Conservation (phyloP, 208 protist genomes). For the Leishmania braziliensis region DNA sequence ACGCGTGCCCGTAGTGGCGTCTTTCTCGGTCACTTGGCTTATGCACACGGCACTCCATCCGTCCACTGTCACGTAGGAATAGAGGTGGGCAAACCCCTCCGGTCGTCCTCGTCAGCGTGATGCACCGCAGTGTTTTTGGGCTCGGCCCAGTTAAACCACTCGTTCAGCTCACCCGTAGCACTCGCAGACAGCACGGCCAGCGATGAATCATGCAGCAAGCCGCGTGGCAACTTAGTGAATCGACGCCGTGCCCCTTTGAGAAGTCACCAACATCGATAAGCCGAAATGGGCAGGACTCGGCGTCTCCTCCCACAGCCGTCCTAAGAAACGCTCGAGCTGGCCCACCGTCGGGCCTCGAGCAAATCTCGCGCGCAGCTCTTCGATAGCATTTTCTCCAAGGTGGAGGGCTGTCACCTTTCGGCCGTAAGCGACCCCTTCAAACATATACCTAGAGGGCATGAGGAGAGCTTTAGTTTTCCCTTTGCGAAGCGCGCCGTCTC, state of each 20-base stretch:
- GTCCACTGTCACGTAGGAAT: background rate
- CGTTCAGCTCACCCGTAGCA: background rate
- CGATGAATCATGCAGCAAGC: too few species aligned
- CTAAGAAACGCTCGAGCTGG: background rate
- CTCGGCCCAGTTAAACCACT: background rate
- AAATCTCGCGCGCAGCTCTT: background rate
- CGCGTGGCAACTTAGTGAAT: too few species aligned
- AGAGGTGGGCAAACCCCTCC: background rate
- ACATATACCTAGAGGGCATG: too few species aligned
- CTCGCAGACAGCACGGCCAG: background rate
- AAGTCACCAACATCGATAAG: background rate
- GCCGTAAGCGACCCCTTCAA: background rate
- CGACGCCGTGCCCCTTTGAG: background rate
- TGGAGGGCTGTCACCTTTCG: background rate
- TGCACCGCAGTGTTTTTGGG: background rate
- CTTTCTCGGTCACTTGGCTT: background rate
- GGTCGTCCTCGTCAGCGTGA: background rate
- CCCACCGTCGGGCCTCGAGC: background rate
- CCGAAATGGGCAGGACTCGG: background rate
- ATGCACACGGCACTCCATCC: background rate
- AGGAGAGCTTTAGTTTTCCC: background rate
- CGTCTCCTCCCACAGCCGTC: background rate
- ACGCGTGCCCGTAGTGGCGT: background rate
- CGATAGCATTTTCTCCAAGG: background rate
- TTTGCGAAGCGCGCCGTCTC: background rate